Evolutionary conservation across 495 filamentous ascomycete species (phyloP), one percentile per base, ranked within the genome.

Genomic region (Monascus purpureus): DNA sequence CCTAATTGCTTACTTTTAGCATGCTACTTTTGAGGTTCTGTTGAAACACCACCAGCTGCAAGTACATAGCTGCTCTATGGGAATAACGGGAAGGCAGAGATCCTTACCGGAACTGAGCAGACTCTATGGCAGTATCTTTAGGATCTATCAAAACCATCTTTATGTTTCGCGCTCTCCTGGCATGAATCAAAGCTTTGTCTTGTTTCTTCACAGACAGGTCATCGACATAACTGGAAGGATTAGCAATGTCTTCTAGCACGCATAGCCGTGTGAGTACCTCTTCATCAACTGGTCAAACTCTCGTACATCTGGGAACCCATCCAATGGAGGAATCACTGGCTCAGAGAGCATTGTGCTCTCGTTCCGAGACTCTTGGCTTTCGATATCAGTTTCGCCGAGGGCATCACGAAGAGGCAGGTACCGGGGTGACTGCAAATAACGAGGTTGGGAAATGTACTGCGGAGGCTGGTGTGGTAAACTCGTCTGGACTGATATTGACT

Each of bases 171-270:
- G 66, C 68, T 40, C 68, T 53, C 39, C 53, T 60, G 12, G 67
- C 57, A 38, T 68, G 64, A 14, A 73, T 73, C 35, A 73, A 51
- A 3, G 69, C 69, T 34, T 73, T 73, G 40, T 73, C 69, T 41
- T 67, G 66, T 35, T 73, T 73, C 40, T 72, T 72, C 16, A 64
- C 50, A 3, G 69, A 73, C 16, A 73, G 49, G 20, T 61, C 60
- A 25, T 63, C 48, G 25, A 68, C 59, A 28, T 68, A 68, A 36
- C 64, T 68, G 19, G 6, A 8, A 24, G 14, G 11, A 4, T 30
- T 8, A 12, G n/a, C 22, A 25, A 7, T n/a, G n/a, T 6, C n/a
- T 25, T 25, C 22, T 14, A 2, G 9, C 27, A n/a, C n/a, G n/a
- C n/a, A n/a, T 8, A 11, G 20, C 19, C 1, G 32, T 38, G 8